Conservation (phyloP, 208 protist genomes). For the Acanthamoeba sp. region DNA sequence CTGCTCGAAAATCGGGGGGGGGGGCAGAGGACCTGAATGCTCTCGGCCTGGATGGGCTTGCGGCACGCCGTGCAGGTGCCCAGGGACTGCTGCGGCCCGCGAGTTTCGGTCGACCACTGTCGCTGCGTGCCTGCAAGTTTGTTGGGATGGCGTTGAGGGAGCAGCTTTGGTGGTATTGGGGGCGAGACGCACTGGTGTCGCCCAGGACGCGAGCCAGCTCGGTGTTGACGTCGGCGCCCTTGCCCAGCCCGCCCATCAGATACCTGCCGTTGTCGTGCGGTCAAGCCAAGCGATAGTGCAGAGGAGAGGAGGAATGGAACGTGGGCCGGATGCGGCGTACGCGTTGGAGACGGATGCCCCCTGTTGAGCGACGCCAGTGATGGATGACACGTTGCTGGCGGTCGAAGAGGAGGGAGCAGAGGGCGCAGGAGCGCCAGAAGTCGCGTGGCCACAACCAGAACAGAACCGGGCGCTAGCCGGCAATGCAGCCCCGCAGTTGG, state of each 20-base stretch:
- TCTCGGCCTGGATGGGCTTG: not conserved
- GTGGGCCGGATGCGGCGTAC: not conserved
- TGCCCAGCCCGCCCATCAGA: constrained; percentile 23
- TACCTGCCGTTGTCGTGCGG: too few relatives aligned
- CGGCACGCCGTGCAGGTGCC: not conserved
- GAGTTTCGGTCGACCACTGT: not conserved
- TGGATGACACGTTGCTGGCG: not conserved
- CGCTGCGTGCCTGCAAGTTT: not conserved
- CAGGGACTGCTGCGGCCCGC: not conserved
- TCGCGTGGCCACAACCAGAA: not conserved
- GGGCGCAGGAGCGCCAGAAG: not conserved
- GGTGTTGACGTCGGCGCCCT: constrained; percentile 15
- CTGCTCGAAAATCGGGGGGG: too few relatives aligned
- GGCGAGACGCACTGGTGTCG: not conserved
- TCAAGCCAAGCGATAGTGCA: not conserved
- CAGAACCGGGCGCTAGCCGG: constrained; percentile 6
- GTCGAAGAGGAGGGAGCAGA: not conserved
- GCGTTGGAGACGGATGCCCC: constrained; percentile 23
- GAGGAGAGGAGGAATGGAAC: too few relatives aligned
- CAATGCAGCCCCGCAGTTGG: not conserved
- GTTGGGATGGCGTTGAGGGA: not conserved
- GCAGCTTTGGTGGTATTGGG: not conserved
- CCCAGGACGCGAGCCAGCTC: not conserved
- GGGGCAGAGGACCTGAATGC: constrained; percentile 53
- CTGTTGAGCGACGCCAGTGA: constrained; percentile 13